A percentile compares a stretch with the other conserved stretches of the same genome.
Evolutionary conservation across 2,329 filamentous ascomycete species (phyloP).

Genomic region (Exophiala calicioides): DNA sequence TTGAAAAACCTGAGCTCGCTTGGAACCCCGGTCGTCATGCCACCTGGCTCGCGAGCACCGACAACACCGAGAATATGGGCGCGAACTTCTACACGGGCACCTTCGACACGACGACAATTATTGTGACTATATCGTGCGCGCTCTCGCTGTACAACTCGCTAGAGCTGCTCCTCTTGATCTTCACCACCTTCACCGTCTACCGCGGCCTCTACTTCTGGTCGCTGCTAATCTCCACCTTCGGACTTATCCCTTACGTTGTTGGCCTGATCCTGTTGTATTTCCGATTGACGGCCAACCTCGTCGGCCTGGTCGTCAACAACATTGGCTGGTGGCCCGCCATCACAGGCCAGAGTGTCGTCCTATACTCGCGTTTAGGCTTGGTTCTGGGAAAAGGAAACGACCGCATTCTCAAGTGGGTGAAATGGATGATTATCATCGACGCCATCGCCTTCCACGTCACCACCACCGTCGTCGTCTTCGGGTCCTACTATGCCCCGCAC

Average conservation of each 20-base stretch:
- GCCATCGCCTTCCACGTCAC: constrained; percentile 46
- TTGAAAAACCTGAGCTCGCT: too few species aligned
- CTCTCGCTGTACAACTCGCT: constrained; percentile 49
- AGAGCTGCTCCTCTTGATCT: constrained; percentile 51
- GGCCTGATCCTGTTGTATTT: constrained; percentile 52
- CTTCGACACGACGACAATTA: constrained; percentile 11
- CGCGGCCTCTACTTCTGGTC: constrained; percentile 55
- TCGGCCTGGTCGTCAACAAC: constrained; percentile 35
- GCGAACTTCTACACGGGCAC: constrained; percentile 2
- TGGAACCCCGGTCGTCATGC: too few species aligned
- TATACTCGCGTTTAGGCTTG: constrained; percentile 53
- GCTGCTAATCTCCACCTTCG: constrained; percentile 44
- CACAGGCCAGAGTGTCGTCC: constrained; percentile 51
- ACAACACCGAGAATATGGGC: too few species aligned
- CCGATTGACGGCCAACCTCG: constrained; percentile 32
- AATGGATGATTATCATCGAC: constrained; percentile 49
- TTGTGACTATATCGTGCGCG: constrained; percentile 2
- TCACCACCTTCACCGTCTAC: constrained; percentile 49
- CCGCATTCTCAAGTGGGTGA: constrained; percentile 41
- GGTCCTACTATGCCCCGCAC: constrained; percentile 35
- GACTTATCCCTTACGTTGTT: constrained; percentile 47
- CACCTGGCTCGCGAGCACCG: too few species aligned
- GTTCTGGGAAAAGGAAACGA: constrained; percentile 36
- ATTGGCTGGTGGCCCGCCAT: constrained; percentile 51
- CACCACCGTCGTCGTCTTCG: constrained; percentile 46